Evolutionary conservation across 2,329 filamentous ascomycete species (phyloP), one percentile per base, ranked within the genome.

Genomic region (Exophiala lecanii-corni): DNA sequence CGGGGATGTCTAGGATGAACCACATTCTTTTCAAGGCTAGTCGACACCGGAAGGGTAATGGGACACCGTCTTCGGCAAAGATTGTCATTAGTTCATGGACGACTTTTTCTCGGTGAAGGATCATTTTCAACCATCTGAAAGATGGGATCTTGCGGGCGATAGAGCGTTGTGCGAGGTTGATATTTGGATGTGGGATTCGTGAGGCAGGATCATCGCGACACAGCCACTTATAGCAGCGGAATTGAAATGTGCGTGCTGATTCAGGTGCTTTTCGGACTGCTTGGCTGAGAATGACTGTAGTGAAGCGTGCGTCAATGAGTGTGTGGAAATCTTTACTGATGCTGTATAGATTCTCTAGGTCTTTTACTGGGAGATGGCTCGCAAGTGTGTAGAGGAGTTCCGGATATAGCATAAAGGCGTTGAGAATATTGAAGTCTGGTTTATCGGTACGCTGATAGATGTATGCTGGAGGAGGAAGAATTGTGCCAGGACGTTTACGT

Each of bases 1-100:
- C 79, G 0, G 76, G 66, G 3, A 82, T 66, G 56, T 89, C 84
- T 69, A 88, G 79, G 23, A 86, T 57, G 39, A 84, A 72, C 87
- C 87, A 92, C 13, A 87, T 67, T 57, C 85, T 84, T 55, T 78
- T 71, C 34, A 85, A 63, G 1, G 72, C 70, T 9, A 56, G 38
- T 37, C 66, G 59, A 50, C 74, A 75, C 18, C 62, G 60, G 1
- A 49, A 36, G 0, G 82, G 81, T 39, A 79, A 63, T 7, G 73
- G 71, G 44, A 81, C 73, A 1, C 81, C 81, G 32, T 73, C 64
- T 10, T 73, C 66, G 0, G 75, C 75, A 52, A 89, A 68, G 9
- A 73, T 65, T 10, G 73, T 73, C n/a, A 84, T 59, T 51, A 88
- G 84, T 53, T 85, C 76, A 18, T 72, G 66, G 47, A 77, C 71